Conservation (phyloP, 1,139 yeast species). For the Yamadazyma mexicana region DNA sequence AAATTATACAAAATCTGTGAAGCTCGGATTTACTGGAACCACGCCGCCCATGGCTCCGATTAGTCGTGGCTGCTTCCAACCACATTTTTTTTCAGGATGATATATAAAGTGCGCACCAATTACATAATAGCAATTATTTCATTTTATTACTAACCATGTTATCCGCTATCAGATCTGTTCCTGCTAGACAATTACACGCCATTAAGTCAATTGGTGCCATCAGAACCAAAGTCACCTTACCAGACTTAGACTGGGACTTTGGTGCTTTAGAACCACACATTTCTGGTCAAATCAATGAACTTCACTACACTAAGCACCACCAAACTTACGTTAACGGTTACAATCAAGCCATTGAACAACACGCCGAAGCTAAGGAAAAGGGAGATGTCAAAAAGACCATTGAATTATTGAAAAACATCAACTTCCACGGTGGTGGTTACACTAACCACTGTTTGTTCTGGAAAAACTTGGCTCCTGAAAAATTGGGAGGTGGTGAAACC, state of each 20-base stretch:
- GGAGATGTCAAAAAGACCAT: constrained; percentile 40
- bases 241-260: constrained; percentile 43
- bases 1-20: too few species aligned
- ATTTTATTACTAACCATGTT: neutral
- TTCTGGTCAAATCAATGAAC: constrained; percentile 41
- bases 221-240: constrained; percentile 29
- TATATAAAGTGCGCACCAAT: constrained; percentile 1
- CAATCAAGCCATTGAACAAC: constrained; percentile 40
- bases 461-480: constrained; percentile 45
- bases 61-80: neutral
- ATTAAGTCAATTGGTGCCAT: constrained; percentile 12
- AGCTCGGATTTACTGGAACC: too few species aligned
- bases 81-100: neutral
- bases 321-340: constrained; percentile 44
- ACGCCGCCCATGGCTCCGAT: too few species aligned
- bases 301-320: constrained; percentile 45
- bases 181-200: neutral
- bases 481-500: constrained; percentile 42
- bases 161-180: constrained; percentile 1
- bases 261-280: constrained; percentile 45
- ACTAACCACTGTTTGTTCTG: constrained; percentile 46
- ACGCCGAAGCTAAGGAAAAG: constrained; percentile 32
- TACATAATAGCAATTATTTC: neutral
- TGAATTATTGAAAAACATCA: constrained; percentile 39
- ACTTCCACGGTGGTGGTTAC: constrained; percentile 48